Percentiles rank a stretch among this genome's conserved stretches.
Conservation (phyloP, 495 filamentous ascomycete species). For the Daldinia loculata region DNA sequence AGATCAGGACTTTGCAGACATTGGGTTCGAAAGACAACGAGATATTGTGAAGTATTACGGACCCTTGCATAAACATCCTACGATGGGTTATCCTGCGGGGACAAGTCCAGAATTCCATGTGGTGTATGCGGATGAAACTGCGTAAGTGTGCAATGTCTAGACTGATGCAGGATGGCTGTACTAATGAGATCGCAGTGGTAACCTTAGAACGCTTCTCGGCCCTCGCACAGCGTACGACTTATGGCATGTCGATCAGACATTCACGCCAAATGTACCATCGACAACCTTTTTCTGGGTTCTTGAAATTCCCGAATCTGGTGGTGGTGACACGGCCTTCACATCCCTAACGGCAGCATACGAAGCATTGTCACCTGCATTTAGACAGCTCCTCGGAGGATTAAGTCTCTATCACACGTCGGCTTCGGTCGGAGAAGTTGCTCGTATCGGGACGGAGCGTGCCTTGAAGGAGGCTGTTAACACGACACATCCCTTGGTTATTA, state of each 20-base stretch:
- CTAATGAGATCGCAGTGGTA: slow-evolving; percentile 66
- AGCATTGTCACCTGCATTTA: slow-evolving; percentile 65
- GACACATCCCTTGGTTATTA: slow-evolving; percentile 67
- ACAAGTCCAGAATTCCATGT: slow-evolving; percentile 26
- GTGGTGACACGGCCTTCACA: slow-evolving; percentile 72
- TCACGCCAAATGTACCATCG: slow-evolving; percentile 71
- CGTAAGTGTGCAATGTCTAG: slow-evolving; percentile 67
- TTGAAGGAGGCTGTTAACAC: slow-evolving; percentile 19
- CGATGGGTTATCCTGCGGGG: slow-evolving; percentile 22
- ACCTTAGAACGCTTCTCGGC: slow-evolving; percentile 48
- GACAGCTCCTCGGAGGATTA: slow-evolving; percentile 65
- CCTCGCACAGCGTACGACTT: slow-evolving; percentile 64
- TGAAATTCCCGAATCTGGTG: slow-evolving; percentile 60
- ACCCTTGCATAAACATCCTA: slow-evolving; percentile 32
- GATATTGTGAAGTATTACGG: slow-evolving; percentile 45
- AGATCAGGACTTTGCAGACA: slow-evolving; percentile 25
- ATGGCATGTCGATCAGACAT: slow-evolving; percentile 74
- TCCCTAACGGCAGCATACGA: slow-evolving; percentile 66
- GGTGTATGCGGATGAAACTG: slow-evolving; percentile 67
- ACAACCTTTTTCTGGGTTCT: slow-evolving; percentile 72
- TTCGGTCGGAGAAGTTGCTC: slow-evolving; percentile 64
- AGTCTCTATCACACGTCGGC: slow-evolving; percentile 59
- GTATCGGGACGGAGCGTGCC: slow-evolving; percentile 47
- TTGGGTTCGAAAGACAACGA: slow-evolving; percentile 59
- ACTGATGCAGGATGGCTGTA: slow-evolving; percentile 43